Percentiles rank a stretch among this genome's conserved stretches.
Conservation (phyloP, 2,329 filamentous ascomycete species). For the Arthrobotrys pseudoclavata region DNA sequence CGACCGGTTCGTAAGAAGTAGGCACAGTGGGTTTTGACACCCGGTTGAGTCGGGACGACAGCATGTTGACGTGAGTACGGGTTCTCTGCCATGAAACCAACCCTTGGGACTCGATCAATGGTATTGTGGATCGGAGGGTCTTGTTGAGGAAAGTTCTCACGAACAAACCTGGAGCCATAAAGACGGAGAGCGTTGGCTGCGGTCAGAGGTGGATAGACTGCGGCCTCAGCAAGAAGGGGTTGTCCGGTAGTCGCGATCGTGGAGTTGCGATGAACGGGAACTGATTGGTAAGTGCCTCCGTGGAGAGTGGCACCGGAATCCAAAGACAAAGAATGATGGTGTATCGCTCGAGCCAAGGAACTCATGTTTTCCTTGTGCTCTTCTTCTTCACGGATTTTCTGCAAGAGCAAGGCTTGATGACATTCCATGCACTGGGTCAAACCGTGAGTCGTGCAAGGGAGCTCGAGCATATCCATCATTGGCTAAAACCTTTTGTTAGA, state of each 20-base stretch:
- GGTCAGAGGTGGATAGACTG: slow-evolving; percentile 13
- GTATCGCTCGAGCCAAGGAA: slow-evolving; percentile 11
- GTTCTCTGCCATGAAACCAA: slow-evolving; percentile 2
- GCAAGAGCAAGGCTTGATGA: slow-evolving; percentile 39
- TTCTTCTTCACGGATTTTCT: slow-evolving; percentile 29
- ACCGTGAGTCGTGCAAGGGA: slow-evolving; percentile 28
- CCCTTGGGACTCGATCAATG: slow-evolving; percentile 16
- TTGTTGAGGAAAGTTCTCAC: slow-evolving; percentile 45
- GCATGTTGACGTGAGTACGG: slow-evolving; percentile 47
- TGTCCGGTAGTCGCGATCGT: background rate
- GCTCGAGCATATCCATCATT: slow-evolving; percentile 14
- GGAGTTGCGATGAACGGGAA: background rate
- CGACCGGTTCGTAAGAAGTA: slow-evolving; percentile 58
- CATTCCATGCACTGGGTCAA: slow-evolving; percentile 34
- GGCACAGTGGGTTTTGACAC: slow-evolving; percentile 56
- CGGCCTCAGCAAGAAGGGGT: background rate
- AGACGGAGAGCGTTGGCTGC: slow-evolving; percentile 31
- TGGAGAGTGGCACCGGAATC: slow-evolving; percentile 31
- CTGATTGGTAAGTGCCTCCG: background rate
- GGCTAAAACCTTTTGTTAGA: slow-evolving; percentile 22
- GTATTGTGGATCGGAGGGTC: slow-evolving; percentile 48
- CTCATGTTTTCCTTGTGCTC: slow-evolving; percentile 40
- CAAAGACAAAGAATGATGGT: slow-evolving; percentile 49
- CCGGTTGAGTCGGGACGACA: slow-evolving; percentile 45
- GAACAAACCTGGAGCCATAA: slow-evolving; percentile 46